Conservation (phyloP, 345 rosid species). For the Eucalyptus tenuipes region DNA sequence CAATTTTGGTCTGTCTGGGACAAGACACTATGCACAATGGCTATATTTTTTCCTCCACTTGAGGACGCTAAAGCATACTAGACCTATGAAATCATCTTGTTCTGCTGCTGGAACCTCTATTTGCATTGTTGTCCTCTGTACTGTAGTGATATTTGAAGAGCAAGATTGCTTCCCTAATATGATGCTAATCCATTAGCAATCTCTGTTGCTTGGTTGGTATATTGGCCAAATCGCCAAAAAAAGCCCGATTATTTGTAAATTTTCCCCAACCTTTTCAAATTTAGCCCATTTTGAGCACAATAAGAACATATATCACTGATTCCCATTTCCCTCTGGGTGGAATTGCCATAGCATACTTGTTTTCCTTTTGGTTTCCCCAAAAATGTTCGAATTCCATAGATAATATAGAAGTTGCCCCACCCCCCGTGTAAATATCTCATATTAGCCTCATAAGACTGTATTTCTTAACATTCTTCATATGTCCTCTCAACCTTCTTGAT, state of each 20-base stretch:
- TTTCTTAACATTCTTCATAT: not conserved
- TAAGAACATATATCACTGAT: not conserved
- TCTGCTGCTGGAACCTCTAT: not conserved
- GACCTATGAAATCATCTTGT: not conserved
- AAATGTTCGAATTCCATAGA: not conserved
- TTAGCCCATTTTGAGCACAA: not conserved
- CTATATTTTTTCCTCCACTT: not conserved
- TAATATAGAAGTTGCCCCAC: not conserved
- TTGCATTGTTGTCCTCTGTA: not conserved
- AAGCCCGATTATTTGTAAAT: not conserved
- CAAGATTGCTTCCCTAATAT: not conserved
- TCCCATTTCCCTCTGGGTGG: not conserved
- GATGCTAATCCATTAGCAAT: not conserved
- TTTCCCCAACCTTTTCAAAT: not conserved
- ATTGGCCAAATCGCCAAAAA: not conserved
- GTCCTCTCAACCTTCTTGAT: not conserved
- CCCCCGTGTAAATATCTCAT: not conserved
- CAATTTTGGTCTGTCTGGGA: not conserved
- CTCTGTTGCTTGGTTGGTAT: not conserved
- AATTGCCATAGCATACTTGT: not conserved
- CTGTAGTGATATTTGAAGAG: not conserved
- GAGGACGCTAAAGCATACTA: not conserved
- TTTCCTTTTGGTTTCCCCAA: not conserved
- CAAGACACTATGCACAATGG: not conserved
- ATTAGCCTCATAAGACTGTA: not conserved